A percentile compares a stretch with the other conserved stretches of the same genome.
phyloP scores from a whole-genome alignment of 2,329 filamentous ascomycete genomes.

The Penicillium sp. region DNA sequence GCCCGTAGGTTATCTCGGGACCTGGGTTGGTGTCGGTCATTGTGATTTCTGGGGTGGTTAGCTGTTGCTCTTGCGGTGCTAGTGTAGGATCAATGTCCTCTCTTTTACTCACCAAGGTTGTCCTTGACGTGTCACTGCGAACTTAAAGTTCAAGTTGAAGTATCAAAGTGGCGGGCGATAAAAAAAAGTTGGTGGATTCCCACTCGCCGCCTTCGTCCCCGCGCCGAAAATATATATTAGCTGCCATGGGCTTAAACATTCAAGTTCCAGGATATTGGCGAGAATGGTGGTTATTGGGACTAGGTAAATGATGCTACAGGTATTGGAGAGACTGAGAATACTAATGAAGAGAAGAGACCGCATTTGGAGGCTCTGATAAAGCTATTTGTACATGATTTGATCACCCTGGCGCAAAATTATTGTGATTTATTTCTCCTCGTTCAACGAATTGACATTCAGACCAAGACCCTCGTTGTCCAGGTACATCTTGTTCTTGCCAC shows the following conservation, averaged over 20 bases:
- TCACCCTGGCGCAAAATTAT: conserved; percentile 28
- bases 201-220: conserved; percentile 36
- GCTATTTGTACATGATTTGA: conserved; percentile 44
- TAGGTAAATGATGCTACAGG: too few species aligned
- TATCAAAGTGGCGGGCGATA: conserved; percentile 19
- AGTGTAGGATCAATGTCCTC: neutral
- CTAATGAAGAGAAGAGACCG: conserved; percentile 38
- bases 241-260: too few species aligned
- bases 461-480: conserved; percentile 89
- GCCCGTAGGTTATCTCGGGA: conserved; percentile 26
- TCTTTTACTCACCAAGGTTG: neutral
- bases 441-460: conserved; percentile 70
- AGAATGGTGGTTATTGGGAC: too few species aligned
- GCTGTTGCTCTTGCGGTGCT: neutral
- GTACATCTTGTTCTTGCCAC: conserved; percentile 90
- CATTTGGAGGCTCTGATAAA: conserved; percentile 36
- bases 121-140: neutral
- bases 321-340: neutral
- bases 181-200: conserved; percentile 31
- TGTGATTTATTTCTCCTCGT: conserved; percentile 37
- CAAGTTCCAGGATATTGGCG: too few species aligned
- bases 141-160: neutral
- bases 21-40: conserved; percentile 33
- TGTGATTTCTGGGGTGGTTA: conserved; percentile 18
- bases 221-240: too few species aligned